A percentile compares a stretch with the other conserved stretches of the same genome.
Evolutionary conservation across 2,329 filamentous ascomycete genomes (phyloP).

Genomic region (Penicillium capsulatum): DNA sequence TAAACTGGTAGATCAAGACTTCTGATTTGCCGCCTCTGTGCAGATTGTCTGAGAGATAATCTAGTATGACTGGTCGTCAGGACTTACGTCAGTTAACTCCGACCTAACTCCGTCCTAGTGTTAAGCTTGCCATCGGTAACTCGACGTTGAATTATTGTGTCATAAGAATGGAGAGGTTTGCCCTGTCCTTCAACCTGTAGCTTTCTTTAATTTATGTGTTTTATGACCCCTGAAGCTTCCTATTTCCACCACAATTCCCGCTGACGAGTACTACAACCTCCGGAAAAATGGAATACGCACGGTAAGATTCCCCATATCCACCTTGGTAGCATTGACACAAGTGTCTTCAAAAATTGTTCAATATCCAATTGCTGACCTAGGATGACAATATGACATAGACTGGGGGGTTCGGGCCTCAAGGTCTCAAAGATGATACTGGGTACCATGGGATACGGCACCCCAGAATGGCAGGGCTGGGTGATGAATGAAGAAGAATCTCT

Average conservation of each 20-base stretch:
- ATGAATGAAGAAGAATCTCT: conserved; percentile 24
- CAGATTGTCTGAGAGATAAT: no score
- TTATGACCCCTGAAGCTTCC: conserved; percentile 8
- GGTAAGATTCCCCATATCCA: conserved; percentile 7
- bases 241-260: conserved; percentile 5
- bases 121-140: conserved; percentile 3
- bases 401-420: conserved; percentile 12
- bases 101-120: no score
- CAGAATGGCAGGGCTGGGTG: conserved; percentile 14
- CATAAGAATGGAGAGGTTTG: conserved; percentile 4
- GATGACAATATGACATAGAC: conserved; percentile 7
- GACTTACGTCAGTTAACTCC: conserved; percentile 4
- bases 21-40: no score
- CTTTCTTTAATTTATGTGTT: conserved; percentile 4
- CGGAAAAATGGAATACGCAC: conserved; percentile 8
- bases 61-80: no score
- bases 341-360: conserved; percentile 7
- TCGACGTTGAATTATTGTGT: not conserved
- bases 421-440: conserved; percentile 13
- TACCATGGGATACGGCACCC: conserved; percentile 10
- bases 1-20: conserved; percentile 5
- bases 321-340: conserved; percentile 6
- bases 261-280: conserved; percentile 5
- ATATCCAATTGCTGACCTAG: conserved; percentile 7
- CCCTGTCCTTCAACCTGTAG: conserved; percentile 6